Base-by-base conservation (phyloP, 306 rosid species). In the Gillenia trifoliata region DNA sequence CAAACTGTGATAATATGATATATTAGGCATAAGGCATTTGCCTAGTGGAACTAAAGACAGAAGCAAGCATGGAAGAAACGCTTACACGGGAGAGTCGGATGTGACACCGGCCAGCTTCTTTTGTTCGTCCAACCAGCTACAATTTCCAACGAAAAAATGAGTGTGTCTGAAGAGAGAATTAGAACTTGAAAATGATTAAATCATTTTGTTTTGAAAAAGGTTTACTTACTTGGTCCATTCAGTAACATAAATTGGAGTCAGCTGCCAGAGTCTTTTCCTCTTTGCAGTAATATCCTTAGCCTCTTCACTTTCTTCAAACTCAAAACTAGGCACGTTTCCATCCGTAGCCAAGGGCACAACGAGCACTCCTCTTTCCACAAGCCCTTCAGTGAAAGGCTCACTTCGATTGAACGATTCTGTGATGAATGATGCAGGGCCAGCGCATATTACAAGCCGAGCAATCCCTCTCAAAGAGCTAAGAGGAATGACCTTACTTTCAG, bases 51-150 rank as follows among this genome's bases (percentile, higher is more conserved):
- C 19, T 15, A 57, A 57, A 40, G 76, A 38, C 29, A 40, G 11
- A 20, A 50, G 34, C 31, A 74, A 61, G 67, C 49, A 67, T 11
- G 79, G 50, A 67, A 54, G 41, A 62, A 79, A 61, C 12, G 78
- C 96, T 92, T 83, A 90, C 99, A 94, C 99, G 1, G 97, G 95
- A 78, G 93, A 88, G n/a, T 88, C 97, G 12, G 99, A 62, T 71
- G 95, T 63, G 71, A 90, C 91, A 65, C 89, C 87, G 23, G 99
- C 95, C 81, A 90, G 45, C 85, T 79, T 92, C 88, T 94, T 94
- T 80, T 94, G 96, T 30, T 94, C 97, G 62, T 88, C 89, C 75
- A 94, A 70, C 98, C 98, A 94, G 78, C 98, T 94, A 64, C 64
- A 29, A 49, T 74, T 49, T 68, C 78, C 59, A 62, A 56, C 26